These are phyloP conservation scores for Sordariomycetes sp. DNA, from an alignment of 2,329 filamentous ascomycete genomes.

Conservation along the genomic window DNA sequence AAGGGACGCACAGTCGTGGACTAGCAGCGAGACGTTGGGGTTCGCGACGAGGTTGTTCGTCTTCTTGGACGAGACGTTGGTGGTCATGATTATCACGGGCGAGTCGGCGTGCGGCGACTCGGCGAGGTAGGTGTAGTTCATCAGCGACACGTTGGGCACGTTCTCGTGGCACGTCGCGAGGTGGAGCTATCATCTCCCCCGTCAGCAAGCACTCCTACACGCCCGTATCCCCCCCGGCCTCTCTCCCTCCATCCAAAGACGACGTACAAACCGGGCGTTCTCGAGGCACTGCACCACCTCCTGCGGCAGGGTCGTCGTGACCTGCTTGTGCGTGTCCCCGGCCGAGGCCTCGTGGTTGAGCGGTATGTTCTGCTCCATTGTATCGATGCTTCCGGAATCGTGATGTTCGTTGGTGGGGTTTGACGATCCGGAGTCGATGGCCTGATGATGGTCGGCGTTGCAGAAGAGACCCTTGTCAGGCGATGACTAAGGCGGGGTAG, in stretches of 20 bases:
- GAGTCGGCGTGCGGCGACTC: constrained; percentile 55
- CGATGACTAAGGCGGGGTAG: constrained; percentile 4
- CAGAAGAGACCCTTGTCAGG: background rate
- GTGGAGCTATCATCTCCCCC: constrained; percentile 56
- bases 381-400: background rate
- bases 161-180: constrained; percentile 82
- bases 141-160: constrained; percentile 83
- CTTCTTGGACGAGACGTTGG: constrained; percentile 68
- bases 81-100: constrained; percentile 96
- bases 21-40: constrained; percentile 82
- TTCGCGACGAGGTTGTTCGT: constrained; percentile 75
- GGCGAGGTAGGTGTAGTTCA: constrained; percentile 98
- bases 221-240: background rate
- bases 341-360: constrained; percentile 68
- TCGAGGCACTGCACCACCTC: constrained; percentile 88
- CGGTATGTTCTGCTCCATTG: constrained; percentile 51
- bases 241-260: constrained; percentile 7
- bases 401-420: background rate
- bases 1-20: constrained; percentile 64
- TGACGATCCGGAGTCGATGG: background rate
- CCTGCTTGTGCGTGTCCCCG: constrained; percentile 59
- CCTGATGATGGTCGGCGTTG: background rate
- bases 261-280: constrained; percentile 79
- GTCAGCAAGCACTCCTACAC: background rate
- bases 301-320: constrained; percentile 59